phyloP scores from a whole-genome alignment of 257 asterid species.

The Agastache rugosa region DNA sequence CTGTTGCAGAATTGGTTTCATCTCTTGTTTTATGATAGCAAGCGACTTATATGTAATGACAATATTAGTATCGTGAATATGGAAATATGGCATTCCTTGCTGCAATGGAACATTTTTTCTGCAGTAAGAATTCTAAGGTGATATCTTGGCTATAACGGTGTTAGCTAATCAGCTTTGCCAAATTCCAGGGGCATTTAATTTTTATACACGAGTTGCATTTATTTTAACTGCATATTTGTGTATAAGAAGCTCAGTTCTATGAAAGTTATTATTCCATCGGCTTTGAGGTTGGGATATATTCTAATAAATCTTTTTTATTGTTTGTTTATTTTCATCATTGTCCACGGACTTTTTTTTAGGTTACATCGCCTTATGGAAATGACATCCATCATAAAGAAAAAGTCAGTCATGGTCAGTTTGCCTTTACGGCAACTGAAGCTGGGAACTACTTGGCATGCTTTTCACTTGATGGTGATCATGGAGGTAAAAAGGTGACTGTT shows the following conservation, averaged over 20 bases:
- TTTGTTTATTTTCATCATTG: neutral
- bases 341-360: constrained; percentile 44
- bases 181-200: neutral
- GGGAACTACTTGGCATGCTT: constrained; percentile 85
- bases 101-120: neutral
- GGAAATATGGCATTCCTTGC: neutral
- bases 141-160: neutral
- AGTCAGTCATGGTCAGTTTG: constrained; percentile 73
- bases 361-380: constrained; percentile 83
- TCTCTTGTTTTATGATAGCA: neutral
- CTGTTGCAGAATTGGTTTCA: neutral
- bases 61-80: neutral
- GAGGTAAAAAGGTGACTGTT: constrained; percentile 56
- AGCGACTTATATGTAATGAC: neutral
- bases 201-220: neutral
- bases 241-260: neutral
- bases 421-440: constrained; percentile 76
- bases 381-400: constrained; percentile 66
- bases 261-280: constrained; percentile 2
- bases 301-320: neutral
- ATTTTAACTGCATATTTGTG: neutral
- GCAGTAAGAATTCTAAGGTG: neutral
- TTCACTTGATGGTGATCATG: constrained; percentile 45
- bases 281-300: constrained; percentile 14
- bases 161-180: neutral